Base-by-base conservation (phyloP, 306 rosid species). In the Citrullus mucosospermus region DNA sequence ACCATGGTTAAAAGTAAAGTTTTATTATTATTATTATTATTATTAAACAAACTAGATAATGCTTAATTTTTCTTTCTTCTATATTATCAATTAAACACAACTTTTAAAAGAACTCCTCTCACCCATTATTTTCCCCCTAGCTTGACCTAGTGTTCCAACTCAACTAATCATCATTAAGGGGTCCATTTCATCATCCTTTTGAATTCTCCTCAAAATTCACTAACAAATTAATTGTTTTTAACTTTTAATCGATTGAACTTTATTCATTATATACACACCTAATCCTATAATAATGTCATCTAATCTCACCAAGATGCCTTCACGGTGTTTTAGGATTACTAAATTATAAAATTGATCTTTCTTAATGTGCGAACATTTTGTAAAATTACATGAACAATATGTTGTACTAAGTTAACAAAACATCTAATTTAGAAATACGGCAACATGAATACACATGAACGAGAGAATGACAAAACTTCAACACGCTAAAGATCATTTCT, bases 161-260 rank as follows among this genome's bases (percentile, higher is more conserved):
- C 56, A 70, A 46, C 12, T 5, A 70, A 30, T 39, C 76, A 70
- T 70, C 56, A 70, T 46, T 3, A 46, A 22, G 58, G 56, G 76
- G 76, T 70, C 76, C 57, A 70, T 44, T 46, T 46, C 76, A 70
- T 70, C 76, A 70, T 70, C 76, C 76, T 69, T 56, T 69, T 69
- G 55, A 70, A 70, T 70, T 48, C 38, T 70, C 58, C 57, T 70
- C 58, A 46, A 46, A 70, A 12, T 46, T 46, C 38, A 46, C 39
- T 38, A 43, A 70, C 55, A 11, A 70, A 70, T 22, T 44, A 70
- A 44, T 70, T 68, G 10, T 43, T n/a, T 43, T 70, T 15, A 70
- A 38, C 8, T 44, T 70, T 14, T 1, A 1, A 25, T 25, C 57
- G 46, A 46, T 20, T 70, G 0, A 70, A 46, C 56, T 44, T 70